Evolutionary conservation across 1,284 basidiomycete genomes (phyloP), one percentile per base, ranked within the genome.

Genomic region (Boletellus sp.): DNA sequence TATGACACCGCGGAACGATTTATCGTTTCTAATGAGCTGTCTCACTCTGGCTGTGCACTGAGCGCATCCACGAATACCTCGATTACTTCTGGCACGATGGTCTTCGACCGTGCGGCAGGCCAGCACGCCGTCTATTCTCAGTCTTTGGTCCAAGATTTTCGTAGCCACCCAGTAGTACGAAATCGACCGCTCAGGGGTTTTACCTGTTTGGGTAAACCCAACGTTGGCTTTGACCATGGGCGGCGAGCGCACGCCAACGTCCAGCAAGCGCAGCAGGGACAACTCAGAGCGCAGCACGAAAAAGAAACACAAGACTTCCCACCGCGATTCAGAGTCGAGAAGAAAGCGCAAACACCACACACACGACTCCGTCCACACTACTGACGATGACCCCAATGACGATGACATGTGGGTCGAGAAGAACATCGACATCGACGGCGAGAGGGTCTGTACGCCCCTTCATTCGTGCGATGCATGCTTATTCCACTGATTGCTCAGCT

Each of bases 391-490:
- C 59, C 73, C 76, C 26, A 70, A 76, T 55, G 83, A 82, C 53
- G 77, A 82, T 25, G 82, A 81, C 43, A 79, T 89, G 72, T 93
- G 91, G 91, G 78, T 87, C 29, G 90, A 93, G 69, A 91, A 91
- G 73, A 87, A 90, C 56, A 82, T 91, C 36, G 84, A 86, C 59
- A 80, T 83, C 69, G 84, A 84, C 36, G 82, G 84, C 14, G 81
- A 87, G 67, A 68, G 70, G 57, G 90, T 90, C 58, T 58, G 79
- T 72, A 8, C 14, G 13, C 20, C 30, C 25, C 8, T 40, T n/a
- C 33, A 13, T 21, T 47, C 39, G 32, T 32, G 20, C 13, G 19
- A 20, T 29, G 36, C 27, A 27, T 32, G 27, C 48, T 53, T 29
- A 52, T 30, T 16, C 36, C 41, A 43, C 29, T 11, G 27, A 37